Percentiles rank a stretch among this genome's conserved stretches.
phyloP scores from a whole-genome alignment of 805 yeast genomes.

The Candida anglica region DNA sequence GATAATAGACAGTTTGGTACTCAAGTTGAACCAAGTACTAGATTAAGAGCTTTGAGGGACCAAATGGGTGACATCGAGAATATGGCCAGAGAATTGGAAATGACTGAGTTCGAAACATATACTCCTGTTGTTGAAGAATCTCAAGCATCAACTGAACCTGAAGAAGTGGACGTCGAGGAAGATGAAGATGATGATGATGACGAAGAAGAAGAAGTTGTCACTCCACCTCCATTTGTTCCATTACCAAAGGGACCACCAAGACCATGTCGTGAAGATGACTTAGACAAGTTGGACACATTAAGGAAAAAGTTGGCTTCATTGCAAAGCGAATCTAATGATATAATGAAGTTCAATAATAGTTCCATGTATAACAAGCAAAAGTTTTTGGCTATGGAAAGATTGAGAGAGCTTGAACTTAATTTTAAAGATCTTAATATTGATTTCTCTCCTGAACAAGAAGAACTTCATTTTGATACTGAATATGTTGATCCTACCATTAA shows the following conservation, averaged over 20 bases:
- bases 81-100: slow-evolving; percentile 82
- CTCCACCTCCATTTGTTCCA: slow-evolving; percentile 13
- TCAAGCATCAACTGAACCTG: slow-evolving; percentile 5
- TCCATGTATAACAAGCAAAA: slow-evolving; percentile 60
- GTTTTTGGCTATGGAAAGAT: slow-evolving; percentile 63
- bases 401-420: slow-evolving; percentile 63
- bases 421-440: slow-evolving; percentile 64
- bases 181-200: slow-evolving; percentile 11
- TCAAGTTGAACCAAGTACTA: slow-evolving; percentile 69
- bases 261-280: slow-evolving; percentile 46
- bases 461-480: slow-evolving; percentile 13
- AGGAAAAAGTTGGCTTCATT: slow-evolving; percentile 56
- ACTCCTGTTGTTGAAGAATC: slow-evolving; percentile 5
- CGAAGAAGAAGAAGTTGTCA: slow-evolving; percentile 11
- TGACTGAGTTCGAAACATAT: slow-evolving; percentile 66
- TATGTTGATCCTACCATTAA: slow-evolving; percentile 31
- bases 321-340: slow-evolving; percentile 73
- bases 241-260: slow-evolving; percentile 32
- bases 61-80: slow-evolving; percentile 81
- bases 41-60: slow-evolving; percentile 70
- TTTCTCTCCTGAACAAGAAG: slow-evolving; percentile 26
- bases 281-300: slow-evolving; percentile 50
- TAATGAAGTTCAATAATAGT: slow-evolving; percentile 62
- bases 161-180: slow-evolving; percentile 3
- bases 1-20: slow-evolving; percentile 46